phyloP scores from a whole-genome alignment of 768 basidiomycete genomes.

The Pulveroboletus frians region DNA sequence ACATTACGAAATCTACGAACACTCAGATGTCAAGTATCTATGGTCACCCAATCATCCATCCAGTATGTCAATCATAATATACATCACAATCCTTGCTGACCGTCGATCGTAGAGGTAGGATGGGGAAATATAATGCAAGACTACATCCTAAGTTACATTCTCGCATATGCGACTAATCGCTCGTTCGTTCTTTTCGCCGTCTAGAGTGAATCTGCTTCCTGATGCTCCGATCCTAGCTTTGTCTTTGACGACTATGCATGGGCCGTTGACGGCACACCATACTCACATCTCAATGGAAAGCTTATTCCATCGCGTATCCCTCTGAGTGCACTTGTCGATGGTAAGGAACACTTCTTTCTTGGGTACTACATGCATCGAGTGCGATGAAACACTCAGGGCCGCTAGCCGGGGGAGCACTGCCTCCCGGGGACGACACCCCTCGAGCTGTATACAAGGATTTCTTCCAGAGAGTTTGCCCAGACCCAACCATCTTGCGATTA shows the following conservation, averaged over 20 bases:
- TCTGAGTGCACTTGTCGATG: background rate
- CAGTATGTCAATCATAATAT: background rate
- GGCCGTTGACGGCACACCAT: background rate
- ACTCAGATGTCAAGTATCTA: background rate
- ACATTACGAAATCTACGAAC: background rate
- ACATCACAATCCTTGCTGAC: background rate
- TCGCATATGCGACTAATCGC: slow-evolving; percentile 1
- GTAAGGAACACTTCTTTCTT: background rate
- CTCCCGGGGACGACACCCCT: background rate
- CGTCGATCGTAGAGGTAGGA: background rate
- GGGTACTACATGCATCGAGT: background rate
- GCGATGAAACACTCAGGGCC: background rate
- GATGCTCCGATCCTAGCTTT: background rate
- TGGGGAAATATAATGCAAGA: slow-evolving; percentile 1
- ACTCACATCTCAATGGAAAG: background rate
- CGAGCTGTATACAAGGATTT: slow-evolving; percentile 3
- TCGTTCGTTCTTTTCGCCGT: background rate
- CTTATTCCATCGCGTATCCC: background rate
- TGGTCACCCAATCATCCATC: slow-evolving; percentile 1
- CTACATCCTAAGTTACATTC: background rate
- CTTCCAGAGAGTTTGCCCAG: background rate
- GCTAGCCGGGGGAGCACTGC: background rate
- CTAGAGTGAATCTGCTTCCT: background rate
- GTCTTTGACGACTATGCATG: background rate
- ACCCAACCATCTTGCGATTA: background rate